Evolutionary conservation across 805 yeast genomes (phyloP), one percentile per base, ranked within the genome.

Genomic region (Candida argentea): DNA sequence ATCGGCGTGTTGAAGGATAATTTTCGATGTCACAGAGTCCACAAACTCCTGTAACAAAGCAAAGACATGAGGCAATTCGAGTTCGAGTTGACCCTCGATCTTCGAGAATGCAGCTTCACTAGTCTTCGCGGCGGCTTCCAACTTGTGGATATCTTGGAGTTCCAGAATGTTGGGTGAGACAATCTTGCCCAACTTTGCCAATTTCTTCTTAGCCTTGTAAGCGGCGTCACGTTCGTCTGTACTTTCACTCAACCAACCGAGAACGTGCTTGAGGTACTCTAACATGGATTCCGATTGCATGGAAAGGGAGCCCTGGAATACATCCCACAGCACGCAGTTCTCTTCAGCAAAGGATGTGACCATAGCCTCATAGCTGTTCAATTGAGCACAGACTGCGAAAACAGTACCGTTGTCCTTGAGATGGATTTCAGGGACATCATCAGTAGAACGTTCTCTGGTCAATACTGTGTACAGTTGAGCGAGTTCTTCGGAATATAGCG

Each of bases 61-160:
- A 26, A 67, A 42, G 3, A 60, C 55, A 36, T 67, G 70, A 1
- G 78, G 78, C n/a, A n/a, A n/a, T n/a, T n/a, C n/a, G n/a, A n/a
- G n/a, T n/a, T n/a, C n/a, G n/a, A n/a, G n/a, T n/a, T n/a, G n/a
- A 5, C n/a, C n/a, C n/a, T n/a, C n/a, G n/a, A n/a, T n/a, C n/a
- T n/a, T n/a, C n/a, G n/a, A n/a, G n/a, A 69, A 44, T 3, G 64
- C 39, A 4, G 57, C 25, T 27, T 53, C 55, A n/a, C 59, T 43
- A 30, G 63, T 65, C 14, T 32, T 28, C 22, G 14, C 28, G 22
- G 28, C 18, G 12, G 25, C 26, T 16, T 21, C 23, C 14, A 27
- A 19, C 16, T 32, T 32, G 13, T 27, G 25, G 23, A 20, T 30
- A 21, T 26, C 21, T 12, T 19, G 14, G 8, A 30, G 20, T 18